Base-by-base conservation (phyloP, 2,329 filamentous ascomycete genomes). In the Corynespora cassiicola region DNA sequence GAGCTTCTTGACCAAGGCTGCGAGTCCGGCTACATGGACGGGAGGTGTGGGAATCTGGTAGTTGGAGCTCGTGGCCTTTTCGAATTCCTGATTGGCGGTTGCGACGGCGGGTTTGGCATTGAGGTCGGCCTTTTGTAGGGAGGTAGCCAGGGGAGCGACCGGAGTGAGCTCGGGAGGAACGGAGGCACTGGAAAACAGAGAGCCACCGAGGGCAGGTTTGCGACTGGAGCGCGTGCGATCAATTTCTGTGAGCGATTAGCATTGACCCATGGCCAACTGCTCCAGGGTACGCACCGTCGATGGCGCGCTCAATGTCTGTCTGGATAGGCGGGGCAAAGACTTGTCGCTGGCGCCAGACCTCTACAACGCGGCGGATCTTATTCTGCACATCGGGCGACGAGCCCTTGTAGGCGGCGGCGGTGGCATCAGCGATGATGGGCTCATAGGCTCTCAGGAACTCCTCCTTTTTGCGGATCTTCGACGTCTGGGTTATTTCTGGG, bases 371-470 rank as follows among this genome's bases (percentile, higher is more conserved):
- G 45, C 87, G 81, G 23, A 99, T 76, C 66, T 96, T 96, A 42
- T 82, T 80, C 65, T 97, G 94, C 18, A 96, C 83, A 34, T 99
- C 92, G 6, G 88, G 84, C 7, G 60, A 52, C 2, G 90, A 86
- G 45, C 90, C 90, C 69, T 92, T 95, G 68, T 97, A 99, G 24
- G 94, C 92, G n/a, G 82, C 77, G 10, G 88, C 80, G 7, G 87
- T 86, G n/a, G 90, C 92, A 68, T 99, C 94, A 14, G 89, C 89
- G 48, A 99, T 88, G 54, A 96, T 77, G 4, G 94, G 91, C 29
- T 92, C 87, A 69, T 96, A 97, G 6, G 94, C 92, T 45, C 87
- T 80, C 10, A 96, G 80, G 56, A 99, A 99, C 57, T 99, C 94
- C 36, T 91, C 85, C 70, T 95, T 96, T 48, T 87, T 85, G 22